Evolutionary conservation across 2,329 filamentous ascomycete genomes (phyloP).

Genomic region (Ascochyta viciae-villosae): DNA sequence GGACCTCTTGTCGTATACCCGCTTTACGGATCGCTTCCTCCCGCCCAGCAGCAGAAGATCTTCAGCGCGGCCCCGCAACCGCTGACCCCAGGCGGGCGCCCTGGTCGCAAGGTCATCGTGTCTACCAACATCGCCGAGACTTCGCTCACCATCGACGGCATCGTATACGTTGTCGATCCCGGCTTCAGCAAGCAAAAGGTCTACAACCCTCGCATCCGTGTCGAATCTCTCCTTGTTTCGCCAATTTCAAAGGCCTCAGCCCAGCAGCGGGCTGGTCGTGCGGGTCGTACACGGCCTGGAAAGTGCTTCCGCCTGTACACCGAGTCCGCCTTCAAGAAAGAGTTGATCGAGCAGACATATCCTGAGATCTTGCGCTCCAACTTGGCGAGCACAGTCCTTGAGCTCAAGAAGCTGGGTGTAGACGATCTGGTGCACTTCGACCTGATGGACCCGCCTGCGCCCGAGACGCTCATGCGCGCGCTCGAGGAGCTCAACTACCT

Average conservation of each 20-base stretch:
- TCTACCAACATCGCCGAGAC: conserved; percentile 99
- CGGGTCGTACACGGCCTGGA: conserved; percentile 95
- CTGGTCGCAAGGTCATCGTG: conserved; percentile 92
- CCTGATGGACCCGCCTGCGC: conserved; percentile 96
- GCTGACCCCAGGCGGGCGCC: conserved; percentile 75
- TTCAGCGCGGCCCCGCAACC: conserved; percentile 87
- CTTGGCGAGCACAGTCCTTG: conserved; percentile 90
- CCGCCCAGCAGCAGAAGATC: conserved; percentile 91
- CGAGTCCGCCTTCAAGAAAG: conserved; percentile 94
- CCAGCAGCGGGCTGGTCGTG: conserved; percentile 97
- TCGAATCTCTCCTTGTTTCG: conserved; percentile 96
- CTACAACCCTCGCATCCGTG: conserved; percentile 94
- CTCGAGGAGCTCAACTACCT: conserved; percentile 98
- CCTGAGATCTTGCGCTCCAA: conserved; percentile 96
- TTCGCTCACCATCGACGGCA: conserved; percentile 95
- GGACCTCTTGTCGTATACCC: conserved; percentile 91
- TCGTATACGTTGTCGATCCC: conserved; percentile 98
- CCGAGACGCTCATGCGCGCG: conserved; percentile 97
- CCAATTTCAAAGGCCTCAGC: conserved; percentile 98
- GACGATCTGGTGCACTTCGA: conserved; percentile 98
- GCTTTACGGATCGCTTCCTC: conserved; percentile 91
- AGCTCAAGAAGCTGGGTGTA: conserved; percentile 96
- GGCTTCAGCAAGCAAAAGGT: conserved; percentile 99
- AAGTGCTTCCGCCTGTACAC: conserved; percentile 99
- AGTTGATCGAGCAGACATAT: conserved; percentile 96